Percentiles rank a stretch among this genome's conserved stretches.
Evolutionary conservation across 371 early-diverging fungal species (phyloP).

Genomic region (Blastocladiella emersonii): DNA sequence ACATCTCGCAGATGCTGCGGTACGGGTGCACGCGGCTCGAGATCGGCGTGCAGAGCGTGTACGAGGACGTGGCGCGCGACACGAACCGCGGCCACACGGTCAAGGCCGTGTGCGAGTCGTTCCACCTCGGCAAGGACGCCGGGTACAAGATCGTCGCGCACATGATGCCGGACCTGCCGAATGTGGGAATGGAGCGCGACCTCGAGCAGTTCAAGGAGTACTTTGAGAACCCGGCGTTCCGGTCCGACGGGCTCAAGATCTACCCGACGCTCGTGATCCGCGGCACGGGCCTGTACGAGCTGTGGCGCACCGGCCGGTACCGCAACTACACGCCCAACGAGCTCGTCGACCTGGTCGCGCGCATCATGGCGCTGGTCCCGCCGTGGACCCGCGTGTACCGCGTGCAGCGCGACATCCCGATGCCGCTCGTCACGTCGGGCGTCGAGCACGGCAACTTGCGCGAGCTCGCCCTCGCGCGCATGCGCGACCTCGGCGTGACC

Average conservation of each 20-base stretch:
- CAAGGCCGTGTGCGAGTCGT: constrained; percentile 91
- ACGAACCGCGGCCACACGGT: constrained; percentile 99
- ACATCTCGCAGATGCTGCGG: constrained; percentile 94
- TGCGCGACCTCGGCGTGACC: constrained; percentile 93
- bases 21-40: constrained; percentile 99
- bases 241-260: constrained; percentile 98
- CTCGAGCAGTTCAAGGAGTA: constrained; percentile 98
- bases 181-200: constrained; percentile 99
- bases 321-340: constrained; percentile 98
- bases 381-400: constrained; percentile 99
- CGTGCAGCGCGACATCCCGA: constrained; percentile 99
- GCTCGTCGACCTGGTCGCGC: constrained; percentile 94
- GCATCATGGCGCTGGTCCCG: constrained; percentile 94
- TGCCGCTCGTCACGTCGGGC: constrained; percentile 99
- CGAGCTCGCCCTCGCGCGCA: constrained; percentile 91
- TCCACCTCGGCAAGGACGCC: constrained; percentile 96
- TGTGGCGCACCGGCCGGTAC: constrained; percentile 98
- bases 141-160: constrained; percentile 99
- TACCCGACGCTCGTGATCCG: constrained; percentile 99
- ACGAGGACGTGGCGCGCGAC: constrained; percentile 99
- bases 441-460: constrained; percentile 99
- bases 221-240: constrained; percentile 98
- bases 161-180: constrained; percentile 99
- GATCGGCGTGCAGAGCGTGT: constrained; percentile 99
- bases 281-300: constrained; percentile 97